Conservation (phyloP, 768 basidiomycete species). For the Royoungia palumana region DNA sequence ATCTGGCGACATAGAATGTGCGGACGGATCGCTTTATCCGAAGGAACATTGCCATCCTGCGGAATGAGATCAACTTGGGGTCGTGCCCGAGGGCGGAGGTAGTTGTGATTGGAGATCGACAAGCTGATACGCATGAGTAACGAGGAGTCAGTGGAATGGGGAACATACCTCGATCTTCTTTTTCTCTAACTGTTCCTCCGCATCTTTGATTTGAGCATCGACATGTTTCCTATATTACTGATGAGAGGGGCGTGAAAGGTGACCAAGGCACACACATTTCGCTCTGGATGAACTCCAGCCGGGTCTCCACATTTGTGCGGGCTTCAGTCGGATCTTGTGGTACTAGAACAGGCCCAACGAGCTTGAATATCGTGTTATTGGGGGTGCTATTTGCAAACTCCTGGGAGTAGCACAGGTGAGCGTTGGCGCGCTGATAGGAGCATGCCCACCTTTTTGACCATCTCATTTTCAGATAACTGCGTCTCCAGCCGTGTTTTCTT, state of each 20-base stretch:
- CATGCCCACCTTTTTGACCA: conserved; percentile 74
- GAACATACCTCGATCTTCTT: conserved; percentile 73
- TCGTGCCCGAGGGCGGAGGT: conserved; percentile 33
- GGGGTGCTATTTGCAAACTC: conserved; percentile 76
- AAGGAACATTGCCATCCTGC: not conserved
- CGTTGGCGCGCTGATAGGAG: not conserved
- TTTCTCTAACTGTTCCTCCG: conserved; percentile 70
- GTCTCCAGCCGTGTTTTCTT: conserved; percentile 85
- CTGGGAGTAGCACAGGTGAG: conserved; percentile 38
- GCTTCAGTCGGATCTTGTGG: conserved; percentile 88
- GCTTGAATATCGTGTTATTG: conserved; percentile 83
- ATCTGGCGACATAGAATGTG: too few species aligned
- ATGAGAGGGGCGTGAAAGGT: conserved; percentile 5
- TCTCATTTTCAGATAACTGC: conserved; percentile 87
- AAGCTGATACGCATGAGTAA: conserved; percentile 42
- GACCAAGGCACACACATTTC: conserved; percentile 65
- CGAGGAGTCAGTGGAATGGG: not conserved
- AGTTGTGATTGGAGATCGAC: conserved; percentile 63
- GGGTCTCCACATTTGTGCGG: conserved; percentile 81
- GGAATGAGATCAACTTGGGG: conserved; percentile 7
- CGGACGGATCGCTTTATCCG: not conserved
- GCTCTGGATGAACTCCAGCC: conserved; percentile 80
- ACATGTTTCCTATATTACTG: conserved; percentile 60
- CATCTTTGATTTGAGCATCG: conserved; percentile 77
- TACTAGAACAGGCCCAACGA: conserved; percentile 86